phyloP scores from a whole-genome alignment of 2,329 filamentous ascomycete genomes.

The Xylariaceae sp. region DNA sequence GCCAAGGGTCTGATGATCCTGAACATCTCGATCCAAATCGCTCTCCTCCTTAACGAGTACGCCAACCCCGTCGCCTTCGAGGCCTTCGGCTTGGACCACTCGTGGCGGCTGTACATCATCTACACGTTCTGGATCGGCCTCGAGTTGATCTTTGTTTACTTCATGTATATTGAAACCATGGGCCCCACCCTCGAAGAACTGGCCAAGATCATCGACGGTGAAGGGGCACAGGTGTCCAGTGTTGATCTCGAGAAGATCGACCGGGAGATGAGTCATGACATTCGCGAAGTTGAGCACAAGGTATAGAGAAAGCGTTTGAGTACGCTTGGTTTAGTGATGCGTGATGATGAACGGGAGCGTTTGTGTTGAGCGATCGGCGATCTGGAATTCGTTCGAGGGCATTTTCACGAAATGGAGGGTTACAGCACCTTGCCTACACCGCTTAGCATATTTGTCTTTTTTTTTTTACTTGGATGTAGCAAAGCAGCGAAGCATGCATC shows the following conservation, averaged over 20 bases:
- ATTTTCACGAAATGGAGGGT: neutral
- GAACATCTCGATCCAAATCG: conserved; percentile 51
- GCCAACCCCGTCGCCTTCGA: conserved; percentile 52
- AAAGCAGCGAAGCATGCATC: neutral
- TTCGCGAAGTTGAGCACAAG: conserved; percentile 30
- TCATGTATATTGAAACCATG: conserved; percentile 55
- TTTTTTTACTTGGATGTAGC: too few relatives aligned
- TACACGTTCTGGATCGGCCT: conserved; percentile 53
- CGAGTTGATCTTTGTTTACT: conserved; percentile 52
- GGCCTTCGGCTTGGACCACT: conserved; percentile 36
- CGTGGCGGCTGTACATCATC: conserved; percentile 54
- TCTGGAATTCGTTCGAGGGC: neutral
- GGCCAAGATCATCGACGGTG: conserved; percentile 61
- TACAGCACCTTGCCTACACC: neutral
- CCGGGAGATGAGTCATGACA: conserved; percentile 36
- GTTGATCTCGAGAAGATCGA: conserved; percentile 43
- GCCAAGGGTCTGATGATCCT: conserved; percentile 52
- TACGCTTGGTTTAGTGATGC: neutral
- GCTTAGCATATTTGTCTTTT: neutral
- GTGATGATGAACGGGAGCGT: neutral
- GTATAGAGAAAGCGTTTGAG: conserved; percentile 12
- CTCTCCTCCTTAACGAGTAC: conserved; percentile 49
- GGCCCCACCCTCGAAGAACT: conserved; percentile 63
- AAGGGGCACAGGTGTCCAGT: conserved; percentile 45
- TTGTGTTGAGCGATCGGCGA: neutral